Base-by-base conservation (phyloP, 257 asterid genomes). In the Salvia hispanica region DNA sequence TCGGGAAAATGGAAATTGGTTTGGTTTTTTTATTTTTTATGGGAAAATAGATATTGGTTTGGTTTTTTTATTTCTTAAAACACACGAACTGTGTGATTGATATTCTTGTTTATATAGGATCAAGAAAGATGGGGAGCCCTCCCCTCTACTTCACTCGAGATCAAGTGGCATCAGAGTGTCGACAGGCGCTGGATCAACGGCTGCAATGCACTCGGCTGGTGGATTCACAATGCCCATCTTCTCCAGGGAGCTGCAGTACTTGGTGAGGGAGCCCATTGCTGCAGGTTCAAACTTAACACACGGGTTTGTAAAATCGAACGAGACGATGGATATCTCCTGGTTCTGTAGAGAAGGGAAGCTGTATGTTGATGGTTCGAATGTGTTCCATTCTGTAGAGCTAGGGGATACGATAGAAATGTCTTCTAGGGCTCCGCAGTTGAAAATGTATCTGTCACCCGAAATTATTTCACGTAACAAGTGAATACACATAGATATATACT, bases 141-240 rank as follows among this genome's bases (percentile, higher is more conserved):
- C 95, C 21, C 65, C 90, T 28, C 73, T 90, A 58, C 64, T 82
- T 40, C 90, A 88, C 77, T 74, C 88, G 74, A 76, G 99, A 81
- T 93, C 99, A 25, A 93, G 97, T 67, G 99, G 98, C 62, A 85
- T 90, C 37, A 83, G 97, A 79, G 96, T 84, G 69, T 93, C 95
- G 6, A 90, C 98, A 14, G 92, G 92, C 34, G 97, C 97, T 15
- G 97, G 96, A 74, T 93, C 98, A 72, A 88, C 97, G 5, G 98
- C 98, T 69, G 98, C 98, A 31, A 83, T 93, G 84, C 95, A 78
- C 58, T 93, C 97, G 5, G 85, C 92, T 2, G 96, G 98, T 72
- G 98, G 98, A 75, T 79, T 53, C 16, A 63, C 62, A 21, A 85
- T 86, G 95, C 97, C 95, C 25, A 73, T 86, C 67, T 78, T 85